Evolutionary conservation across 2,329 filamentous ascomycete species (phyloP), one percentile per base, ranked within the genome.

Genomic region (Rhynchosporium graminicola): DNA sequence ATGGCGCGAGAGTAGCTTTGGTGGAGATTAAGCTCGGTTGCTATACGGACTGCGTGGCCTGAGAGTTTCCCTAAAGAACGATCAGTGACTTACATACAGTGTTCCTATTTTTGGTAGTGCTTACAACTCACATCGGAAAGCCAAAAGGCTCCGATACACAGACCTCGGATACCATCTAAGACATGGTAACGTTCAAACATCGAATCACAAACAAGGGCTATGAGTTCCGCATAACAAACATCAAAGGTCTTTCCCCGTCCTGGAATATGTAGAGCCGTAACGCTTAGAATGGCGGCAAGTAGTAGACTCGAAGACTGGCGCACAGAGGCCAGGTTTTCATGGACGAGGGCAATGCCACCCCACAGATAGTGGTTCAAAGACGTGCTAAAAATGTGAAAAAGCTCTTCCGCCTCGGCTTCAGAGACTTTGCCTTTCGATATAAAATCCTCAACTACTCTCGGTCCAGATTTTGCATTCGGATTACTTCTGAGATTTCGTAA

Each of bases 101-200:
- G 1, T 28, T 3, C 15, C 12, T 26, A 5, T n/a, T 38, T 3
- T 28, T 42, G 6, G 6, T 36, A 26, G 7, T 3, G 58, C 62
- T 60, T 57, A 66, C 75, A 78, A 60, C 75, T 77, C 20, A 78
- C 67, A 59, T 87, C 84, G 2, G 83, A 82, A 2, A 87, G 75
- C 84, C 84, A 87, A 68, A 87, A 88, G 0, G 85, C 83, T 0
- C 82, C 85, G 26, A 87, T 82, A 64, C 83, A 86, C 6, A 88
- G 78, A 0, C 80, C 85, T 2, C 84, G 80, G 26, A 87, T 79
- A 63, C 83, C 82, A 62, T 87, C 84, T 20, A 84, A 73, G 29
- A 80, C 82, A 61, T 86, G 82, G 36, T 83, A 81, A 28, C 83
- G 78, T 15, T 83, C 81, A 65, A 87, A 82, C 72, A 85, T 83